A percentile compares a stretch with the other conserved stretches of the same genome.
Conservation (phyloP, 352 stramenopile species). For the Globisporangium carolinianum region DNA sequence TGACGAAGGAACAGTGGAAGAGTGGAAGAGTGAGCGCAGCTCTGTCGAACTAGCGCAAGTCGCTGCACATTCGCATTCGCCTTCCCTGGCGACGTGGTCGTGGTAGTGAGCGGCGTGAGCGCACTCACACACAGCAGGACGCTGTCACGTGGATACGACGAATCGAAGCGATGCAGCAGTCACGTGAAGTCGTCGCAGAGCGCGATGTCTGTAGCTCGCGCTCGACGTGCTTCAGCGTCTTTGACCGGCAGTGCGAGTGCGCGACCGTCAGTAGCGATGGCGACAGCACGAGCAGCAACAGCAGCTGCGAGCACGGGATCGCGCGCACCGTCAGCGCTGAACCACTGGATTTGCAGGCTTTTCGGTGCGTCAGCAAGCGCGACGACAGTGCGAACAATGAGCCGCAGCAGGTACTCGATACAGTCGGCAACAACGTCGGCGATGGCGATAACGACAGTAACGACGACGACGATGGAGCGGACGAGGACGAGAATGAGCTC, state of each 20-base stretch:
- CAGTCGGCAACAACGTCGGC: neutral
- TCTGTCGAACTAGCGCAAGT: no score
- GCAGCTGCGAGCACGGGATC: neutral
- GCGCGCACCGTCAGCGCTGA: neutral
- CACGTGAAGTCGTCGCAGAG: neutral
- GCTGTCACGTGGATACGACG: no score
- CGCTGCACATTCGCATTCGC: no score
- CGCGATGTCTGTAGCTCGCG: neutral
- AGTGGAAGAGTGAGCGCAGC: no score
- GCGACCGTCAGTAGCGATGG: neutral
- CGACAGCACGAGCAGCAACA: neutral
- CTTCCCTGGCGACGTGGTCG: no score
- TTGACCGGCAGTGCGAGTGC: neutral
- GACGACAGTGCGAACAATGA: no score
- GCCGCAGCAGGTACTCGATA: neutral
- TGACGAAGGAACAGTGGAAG: no score
- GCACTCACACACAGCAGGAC: no score
- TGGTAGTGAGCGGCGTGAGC: no score
- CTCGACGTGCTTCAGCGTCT: neutral
- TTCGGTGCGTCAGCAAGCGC: no score
- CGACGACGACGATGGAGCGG: neutral
- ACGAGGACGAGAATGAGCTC: constrained; percentile 8
- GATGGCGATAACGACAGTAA: neutral
- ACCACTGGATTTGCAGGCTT: no score
- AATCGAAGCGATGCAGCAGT: neutral